These are phyloP conservation scores for Torulaspora microellipsoides DNA, from an alignment of 805 yeast genomes.

Conservation along the genomic window DNA sequence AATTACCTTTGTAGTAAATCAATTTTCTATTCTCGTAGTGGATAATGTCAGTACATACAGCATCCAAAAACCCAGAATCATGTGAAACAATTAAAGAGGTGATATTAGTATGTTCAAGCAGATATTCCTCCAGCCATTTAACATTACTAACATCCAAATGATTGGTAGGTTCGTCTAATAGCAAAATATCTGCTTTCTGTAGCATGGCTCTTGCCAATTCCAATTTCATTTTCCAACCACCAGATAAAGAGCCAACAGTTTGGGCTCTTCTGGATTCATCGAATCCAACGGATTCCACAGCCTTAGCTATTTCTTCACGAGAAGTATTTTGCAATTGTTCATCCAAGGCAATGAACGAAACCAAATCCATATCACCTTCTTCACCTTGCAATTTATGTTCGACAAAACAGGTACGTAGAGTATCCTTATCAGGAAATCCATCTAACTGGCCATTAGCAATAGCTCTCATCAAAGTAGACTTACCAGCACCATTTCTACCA, in stretches of 20 bases:
- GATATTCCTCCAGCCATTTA: constrained; percentile 87
- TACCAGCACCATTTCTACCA: constrained; percentile 99
- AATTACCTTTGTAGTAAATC: constrained; percentile 93
- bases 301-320: constrained; percentile 65
- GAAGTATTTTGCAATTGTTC: constrained; percentile 67
- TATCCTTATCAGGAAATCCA: constrained; percentile 90
- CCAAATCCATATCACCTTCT: constrained; percentile 87
- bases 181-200: constrained; percentile 90
- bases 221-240: constrained; percentile 99
- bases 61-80: constrained; percentile 94
- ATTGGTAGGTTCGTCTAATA: constrained; percentile 97
- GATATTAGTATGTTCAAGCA: constrained; percentile 75
- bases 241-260: constrained; percentile 89
- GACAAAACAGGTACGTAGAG: constrained; percentile 88
- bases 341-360: constrained; percentile 81
- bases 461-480: constrained; percentile 94
- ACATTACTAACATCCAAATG: constrained; percentile 94
- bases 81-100: constrained; percentile 95
- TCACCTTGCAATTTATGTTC: constrained; percentile 96
- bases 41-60: constrained; percentile 93
- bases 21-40: constrained; percentile 94
- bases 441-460: constrained; percentile 95
- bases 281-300: constrained; percentile 83
- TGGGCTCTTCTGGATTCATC: constrained; percentile 85
- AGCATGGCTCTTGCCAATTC: constrained; percentile 99